A percentile compares a stretch with the other conserved stretches of the same genome.
Evolutionary conservation across 1,284 basidiomycete species (phyloP).

Genomic region (Spongispora temasekensis): DNA sequence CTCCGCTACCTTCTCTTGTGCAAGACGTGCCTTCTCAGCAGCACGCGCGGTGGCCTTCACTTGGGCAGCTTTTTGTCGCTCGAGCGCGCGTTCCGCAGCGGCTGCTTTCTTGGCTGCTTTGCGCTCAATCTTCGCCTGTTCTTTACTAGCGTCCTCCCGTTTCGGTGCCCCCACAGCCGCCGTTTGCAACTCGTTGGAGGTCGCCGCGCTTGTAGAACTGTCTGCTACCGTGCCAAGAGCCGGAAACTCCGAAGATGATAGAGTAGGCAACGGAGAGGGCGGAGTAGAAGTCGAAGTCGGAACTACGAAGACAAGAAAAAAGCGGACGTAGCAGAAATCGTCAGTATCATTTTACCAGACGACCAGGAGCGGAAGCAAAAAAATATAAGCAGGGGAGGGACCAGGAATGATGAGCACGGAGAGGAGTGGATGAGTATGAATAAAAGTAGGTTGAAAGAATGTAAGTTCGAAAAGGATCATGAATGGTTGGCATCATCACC

Average conservation of each 20-base stretch:
- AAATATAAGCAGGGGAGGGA: constrained; percentile 34
- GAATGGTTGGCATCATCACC: constrained; percentile 25
- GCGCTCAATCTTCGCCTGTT: constrained; percentile 54
- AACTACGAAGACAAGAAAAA: constrained; percentile 34
- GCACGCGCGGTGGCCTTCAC: constrained; percentile 54
- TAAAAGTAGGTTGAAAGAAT: constrained; percentile 4
- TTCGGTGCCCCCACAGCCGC: constrained; percentile 34
- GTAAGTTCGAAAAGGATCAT: constrained; percentile 14
- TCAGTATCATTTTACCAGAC: constrained; percentile 51
- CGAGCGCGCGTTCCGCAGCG: constrained; percentile 59
- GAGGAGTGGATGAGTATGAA: neutral
- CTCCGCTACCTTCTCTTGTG: constrained; percentile 43
- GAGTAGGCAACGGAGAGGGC: constrained; percentile 51
- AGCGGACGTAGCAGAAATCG: constrained; percentile 41
- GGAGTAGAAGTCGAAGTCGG: constrained; percentile 48
- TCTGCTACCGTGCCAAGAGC: constrained; percentile 42
- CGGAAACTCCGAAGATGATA: constrained; percentile 75
- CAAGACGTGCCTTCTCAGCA: constrained; percentile 47
- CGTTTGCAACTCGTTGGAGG: constrained; percentile 31
- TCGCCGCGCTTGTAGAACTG: constrained; percentile 22
- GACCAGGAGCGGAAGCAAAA: constrained; percentile 44
- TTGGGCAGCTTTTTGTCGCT: constrained; percentile 52
- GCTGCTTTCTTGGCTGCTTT: constrained; percentile 64
- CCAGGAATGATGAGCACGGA: constrained; percentile 13
- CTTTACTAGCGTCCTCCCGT: constrained; percentile 37